Conservation (phyloP, 345 rosid genomes). For the Corymbia maculata region DNA sequence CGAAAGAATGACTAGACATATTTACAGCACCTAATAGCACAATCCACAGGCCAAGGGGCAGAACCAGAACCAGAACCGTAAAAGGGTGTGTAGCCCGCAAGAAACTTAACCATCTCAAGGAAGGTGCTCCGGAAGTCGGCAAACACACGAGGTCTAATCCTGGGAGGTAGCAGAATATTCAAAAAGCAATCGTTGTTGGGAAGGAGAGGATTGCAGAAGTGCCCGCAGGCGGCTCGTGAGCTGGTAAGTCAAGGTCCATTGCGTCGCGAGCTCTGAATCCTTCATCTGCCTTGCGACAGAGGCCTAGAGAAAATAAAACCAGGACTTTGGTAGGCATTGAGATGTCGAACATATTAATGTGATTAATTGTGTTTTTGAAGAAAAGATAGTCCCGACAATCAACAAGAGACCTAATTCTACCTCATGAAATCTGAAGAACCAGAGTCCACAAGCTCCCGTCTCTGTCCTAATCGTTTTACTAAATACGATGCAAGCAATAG, state of each 20-base stretch:
- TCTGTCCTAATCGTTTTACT: neutral
- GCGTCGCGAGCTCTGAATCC: slow-evolving; percentile 97
- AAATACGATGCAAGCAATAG: neutral
- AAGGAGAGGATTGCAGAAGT: slow-evolving; percentile 86
- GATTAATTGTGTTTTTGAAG: too few relatives aligned
- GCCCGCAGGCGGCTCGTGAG: slow-evolving; percentile 85
- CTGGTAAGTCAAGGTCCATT: slow-evolving; percentile 87
- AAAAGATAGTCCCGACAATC: neutral
- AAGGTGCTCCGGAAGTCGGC: neutral
- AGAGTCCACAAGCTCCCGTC: neutral
- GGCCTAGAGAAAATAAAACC: slow-evolving; percentile 37
- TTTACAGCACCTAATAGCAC: neutral
- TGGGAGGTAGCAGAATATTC: slow-evolving; percentile 93
- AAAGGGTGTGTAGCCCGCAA: neutral
- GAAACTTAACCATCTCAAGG: neutral
- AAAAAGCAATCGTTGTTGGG: slow-evolving; percentile 83
- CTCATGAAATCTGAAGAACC: neutral
- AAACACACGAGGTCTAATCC: slow-evolving; percentile 21
- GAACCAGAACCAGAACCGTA: neutral
- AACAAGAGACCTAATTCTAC: neutral
- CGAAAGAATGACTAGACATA: neutral
- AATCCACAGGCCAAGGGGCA: neutral
- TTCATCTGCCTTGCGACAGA: slow-evolving; percentile 92
- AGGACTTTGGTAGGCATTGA: neutral
- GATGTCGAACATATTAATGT: neutral